phyloP scores from a whole-genome alignment of 352 stramenopile genomes.

The Phytopythium delawarense region DNA sequence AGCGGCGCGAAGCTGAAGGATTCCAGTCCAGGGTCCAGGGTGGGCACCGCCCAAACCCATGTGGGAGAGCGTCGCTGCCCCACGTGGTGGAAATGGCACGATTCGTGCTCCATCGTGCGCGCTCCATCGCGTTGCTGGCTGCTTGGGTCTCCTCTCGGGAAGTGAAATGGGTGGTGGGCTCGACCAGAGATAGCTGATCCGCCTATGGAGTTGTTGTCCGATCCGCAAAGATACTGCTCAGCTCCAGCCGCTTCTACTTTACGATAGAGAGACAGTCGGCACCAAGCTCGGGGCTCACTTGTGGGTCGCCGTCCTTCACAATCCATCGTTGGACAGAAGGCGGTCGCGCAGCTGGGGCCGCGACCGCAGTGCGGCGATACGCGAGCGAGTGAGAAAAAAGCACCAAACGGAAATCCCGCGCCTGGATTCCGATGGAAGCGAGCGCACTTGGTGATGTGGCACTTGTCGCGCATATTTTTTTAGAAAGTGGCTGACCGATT shows the following conservation, averaged over 20 bases:
- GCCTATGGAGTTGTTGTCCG: not conserved
- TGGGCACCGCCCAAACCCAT: not conserved
- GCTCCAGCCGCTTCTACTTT: not conserved
- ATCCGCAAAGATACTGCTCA: conserved; percentile 4
- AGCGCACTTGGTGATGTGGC: not conserved
- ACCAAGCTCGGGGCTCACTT: not conserved
- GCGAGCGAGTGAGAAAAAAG: not conserved
- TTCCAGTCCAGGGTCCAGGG: not conserved
- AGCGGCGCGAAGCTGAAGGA: not conserved
- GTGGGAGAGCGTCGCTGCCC: not conserved
- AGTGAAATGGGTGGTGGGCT: not conserved
- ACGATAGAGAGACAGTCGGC: not conserved
- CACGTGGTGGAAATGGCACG: not conserved
- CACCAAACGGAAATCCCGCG: not conserved
- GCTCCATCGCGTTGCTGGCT: not conserved
- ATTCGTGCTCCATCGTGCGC: too few relatives aligned
- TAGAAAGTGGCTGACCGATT: not conserved
- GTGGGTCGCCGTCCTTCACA: not conserved
- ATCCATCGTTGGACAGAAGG: not conserved
- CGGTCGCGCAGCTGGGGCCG: not conserved
- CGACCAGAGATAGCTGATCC: not conserved
- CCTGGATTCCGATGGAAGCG: not conserved
- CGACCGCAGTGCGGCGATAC: not conserved
- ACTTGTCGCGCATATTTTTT: not conserved
- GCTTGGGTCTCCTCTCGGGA: not conserved